Evolutionary conservation across 1,139 yeast genomes (phyloP), one percentile per base, ranked within the genome.

Genomic region (Nakaseomyces uthaithaninus): DNA sequence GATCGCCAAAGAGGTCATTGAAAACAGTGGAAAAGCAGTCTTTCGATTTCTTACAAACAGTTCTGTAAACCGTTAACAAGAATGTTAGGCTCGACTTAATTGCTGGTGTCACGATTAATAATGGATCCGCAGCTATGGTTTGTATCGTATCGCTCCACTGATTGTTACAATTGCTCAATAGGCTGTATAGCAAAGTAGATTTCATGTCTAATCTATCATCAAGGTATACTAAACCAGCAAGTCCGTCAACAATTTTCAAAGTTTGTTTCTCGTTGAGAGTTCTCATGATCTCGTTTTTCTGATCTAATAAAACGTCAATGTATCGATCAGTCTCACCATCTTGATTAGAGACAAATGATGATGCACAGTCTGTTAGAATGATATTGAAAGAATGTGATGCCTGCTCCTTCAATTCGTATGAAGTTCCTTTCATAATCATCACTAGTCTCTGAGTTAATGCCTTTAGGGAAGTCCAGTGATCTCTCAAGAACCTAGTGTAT

Each of bases 331-430:
- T 60, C 63, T 89, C 96, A 46, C 78, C 80, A 12, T 76, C 74
- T 63, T 87, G 96, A 46, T 74, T 75, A 28, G 80, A 82, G 23
- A 87, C 94, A 64, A 91, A 87, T 61, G 87, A 95, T 48, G 86
- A 78, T 64, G 86, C 87, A 70, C 98, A 91, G 64, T 89, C 89
- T 51, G 75, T 78, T 11, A 95, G 84, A 59, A 91, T 89, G 63
- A 89, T 91, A 57, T 86, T 85, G 62, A 91, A 93, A 1, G 98
- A 91, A 63, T 91, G 97, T 69, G 98, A 91, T 5, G 98, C 98
- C 98, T 91, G 91, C 63, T 91, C 97, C 67, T 89, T 97, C 47
- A 91, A 96, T 64, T 96, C 96, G 63, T 86, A 97, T 63, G 91
- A 97, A 17, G 95, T 83, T 68, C 91, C 97, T 66, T 91, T 97